Evolutionary conservation across 148 eudicot species (phyloP), one percentile per base, ranked within the genome.

Genomic region (Camellia granthamiana): DNA sequence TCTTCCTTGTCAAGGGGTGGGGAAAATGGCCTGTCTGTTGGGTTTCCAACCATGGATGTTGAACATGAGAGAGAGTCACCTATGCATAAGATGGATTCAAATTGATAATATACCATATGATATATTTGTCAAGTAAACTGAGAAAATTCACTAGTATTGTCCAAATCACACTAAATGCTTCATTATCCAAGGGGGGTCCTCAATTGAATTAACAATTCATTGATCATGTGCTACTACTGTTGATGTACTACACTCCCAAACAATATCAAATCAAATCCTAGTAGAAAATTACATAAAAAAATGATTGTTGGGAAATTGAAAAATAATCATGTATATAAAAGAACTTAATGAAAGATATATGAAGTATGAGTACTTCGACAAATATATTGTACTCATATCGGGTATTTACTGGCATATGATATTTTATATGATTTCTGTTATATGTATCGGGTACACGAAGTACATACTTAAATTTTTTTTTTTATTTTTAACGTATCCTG

Each of bases 1-100:
- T 68, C 86, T 77, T 87, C 86, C 4, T 54, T 82, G 2, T 72
- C 83, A 41, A 54, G 7, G 41, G 76, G 77, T 5, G 80, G 59
- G 30, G 80, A 30, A 18, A 81, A 71, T 42, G 58, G 49, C 51
- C 52, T 75, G 3, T 7, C 64, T n/a, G 41, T 69, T n/a, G 52
- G 43, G n/a, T 52, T 78, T 72, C 83, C 67, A 23, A 78, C 84
- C 79, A 86, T 70, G 49, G 84, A 66, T 42, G 77, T 63, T 71
- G 86, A 75, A 66, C 86, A 82, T 72, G 87, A 82, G 72, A 9
- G 54, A 19, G 85, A 83, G 56, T 82, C 80, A 7, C 80, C 84
- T 62, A 55, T 7, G 51, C 51, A 52, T n/a, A 23, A n/a, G 30
- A 73, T 23, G 54, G 6, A 73, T 74, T 2, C 59, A 55, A 8